Conservation (phyloP, 768 basidiomycete genomes). For the Pulveroboletus sp. region DNA sequence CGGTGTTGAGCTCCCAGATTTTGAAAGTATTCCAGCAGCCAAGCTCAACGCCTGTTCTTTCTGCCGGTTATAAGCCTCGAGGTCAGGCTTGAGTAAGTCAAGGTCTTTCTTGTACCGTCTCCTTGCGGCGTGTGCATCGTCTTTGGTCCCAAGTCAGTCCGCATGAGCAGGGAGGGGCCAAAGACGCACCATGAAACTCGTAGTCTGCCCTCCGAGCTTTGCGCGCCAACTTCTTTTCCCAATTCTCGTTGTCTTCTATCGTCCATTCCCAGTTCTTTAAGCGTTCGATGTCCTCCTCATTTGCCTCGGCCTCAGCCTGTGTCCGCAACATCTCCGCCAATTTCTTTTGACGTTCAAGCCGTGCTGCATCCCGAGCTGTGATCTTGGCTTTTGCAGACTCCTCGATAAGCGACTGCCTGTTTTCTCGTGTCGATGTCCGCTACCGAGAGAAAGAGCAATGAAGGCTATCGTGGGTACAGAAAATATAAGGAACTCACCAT, state of each 20-base stretch:
- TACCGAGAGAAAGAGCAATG: constrained; percentile 25
- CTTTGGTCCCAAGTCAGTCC: constrained; percentile 36
- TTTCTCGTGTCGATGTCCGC: constrained; percentile 75
- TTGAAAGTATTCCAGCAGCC: constrained; percentile 59
- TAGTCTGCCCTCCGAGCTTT: constrained; percentile 85
- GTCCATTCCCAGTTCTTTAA: constrained; percentile 88
- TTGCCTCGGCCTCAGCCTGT: constrained; percentile 85
- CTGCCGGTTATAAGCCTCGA: constrained; percentile 82
- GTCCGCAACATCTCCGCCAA: constrained; percentile 80
- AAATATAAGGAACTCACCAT: constrained; percentile 50
- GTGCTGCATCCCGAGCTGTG: constrained; percentile 72
- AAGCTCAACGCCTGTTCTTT: constrained; percentile 82
- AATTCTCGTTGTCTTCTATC: constrained; percentile 28
- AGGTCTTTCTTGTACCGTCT: constrained; percentile 91
- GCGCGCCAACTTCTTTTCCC: constrained; percentile 54
- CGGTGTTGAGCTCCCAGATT: constrained; percentile 32
- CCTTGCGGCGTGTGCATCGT: constrained; percentile 85
- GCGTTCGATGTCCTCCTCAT: constrained; percentile 91
- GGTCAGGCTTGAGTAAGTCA: constrained; percentile 81
- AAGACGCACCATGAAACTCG: constrained; percentile 78
- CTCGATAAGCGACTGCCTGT: constrained; percentile 80
- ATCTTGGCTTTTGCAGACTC: constrained; percentile 77
- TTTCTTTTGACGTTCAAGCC: constrained; percentile 85
- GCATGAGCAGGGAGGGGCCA: background rate
- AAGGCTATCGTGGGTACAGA: background rate